phyloP scores from a whole-genome alignment of 306 rosid species.

The Fragaria vesca region DNA sequence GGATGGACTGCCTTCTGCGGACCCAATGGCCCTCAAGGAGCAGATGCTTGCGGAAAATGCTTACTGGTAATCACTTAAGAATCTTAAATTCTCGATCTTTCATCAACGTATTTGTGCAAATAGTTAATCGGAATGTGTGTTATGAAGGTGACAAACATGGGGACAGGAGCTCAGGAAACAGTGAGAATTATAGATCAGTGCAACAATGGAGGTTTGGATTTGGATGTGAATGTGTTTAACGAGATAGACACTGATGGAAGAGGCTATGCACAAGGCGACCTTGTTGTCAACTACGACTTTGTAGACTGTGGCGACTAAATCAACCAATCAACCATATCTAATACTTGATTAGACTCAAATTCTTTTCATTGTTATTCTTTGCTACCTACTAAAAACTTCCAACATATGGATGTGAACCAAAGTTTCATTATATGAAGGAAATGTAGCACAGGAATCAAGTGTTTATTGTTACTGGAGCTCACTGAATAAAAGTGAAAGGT shows the following conservation, averaged over 20 bases:
- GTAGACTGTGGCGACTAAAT: conserved; percentile 50
- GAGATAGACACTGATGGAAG: conserved; percentile 42
- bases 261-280: conserved; percentile 48
- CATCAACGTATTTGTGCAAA: not conserved
- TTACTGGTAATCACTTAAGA: conserved; percentile 29
- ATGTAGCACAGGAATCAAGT: not conserved
- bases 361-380: not conserved
- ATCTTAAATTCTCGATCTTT: not conserved
- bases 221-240: conserved; percentile 47
- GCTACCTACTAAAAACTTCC: not conserved
- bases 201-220: conserved; percentile 51
- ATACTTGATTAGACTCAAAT: not conserved
- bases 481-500: not conserved
- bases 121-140: not conserved
- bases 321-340: too few species aligned
- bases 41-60: conserved; percentile 50
- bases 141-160: conserved; percentile 57
- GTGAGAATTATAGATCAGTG: conserved; percentile 69
- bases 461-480: not conserved
- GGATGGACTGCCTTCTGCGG: conserved; percentile 69
- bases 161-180: conserved; percentile 33
- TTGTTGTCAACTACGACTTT: conserved; percentile 49
- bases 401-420: not conserved
- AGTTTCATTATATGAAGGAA: not conserved
- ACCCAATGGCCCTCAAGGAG: conserved; percentile 49